phyloP scores from a whole-genome alignment of 192 early-diverging fungal genomes.

The Mortierella claussenii region DNA sequence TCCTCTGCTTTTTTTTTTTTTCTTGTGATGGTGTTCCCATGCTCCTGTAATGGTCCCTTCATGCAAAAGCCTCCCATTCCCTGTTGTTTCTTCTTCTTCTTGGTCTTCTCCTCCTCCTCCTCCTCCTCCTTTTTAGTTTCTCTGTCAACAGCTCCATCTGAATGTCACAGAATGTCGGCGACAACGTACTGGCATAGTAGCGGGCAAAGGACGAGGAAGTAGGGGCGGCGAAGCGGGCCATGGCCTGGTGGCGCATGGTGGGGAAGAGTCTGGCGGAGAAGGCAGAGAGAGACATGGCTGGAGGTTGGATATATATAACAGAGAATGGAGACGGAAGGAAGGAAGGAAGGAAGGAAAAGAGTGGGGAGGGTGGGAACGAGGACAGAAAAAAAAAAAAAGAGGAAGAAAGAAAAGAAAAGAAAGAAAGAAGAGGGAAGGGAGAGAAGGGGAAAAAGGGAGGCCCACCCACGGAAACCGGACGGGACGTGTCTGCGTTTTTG shows the following conservation, averaged over 20 bases:
- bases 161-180: no score
- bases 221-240: slow-evolving; percentile 43
- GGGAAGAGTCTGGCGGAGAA: slow-evolving; percentile 41
- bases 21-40: no score
- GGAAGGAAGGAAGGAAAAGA: not conserved
- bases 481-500: slow-evolving; percentile 5
- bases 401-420: slow-evolving; percentile 1
- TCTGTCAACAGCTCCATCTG: no score
- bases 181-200: slow-evolving; percentile 60
- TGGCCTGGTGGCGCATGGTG: slow-evolving; percentile 40
- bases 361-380: not conserved
- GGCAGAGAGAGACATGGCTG: slow-evolving; percentile 31
- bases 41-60: no score
- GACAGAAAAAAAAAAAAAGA: slow-evolving; percentile 1
- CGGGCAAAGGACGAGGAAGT: slow-evolving; percentile 54
- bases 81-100: not conserved
- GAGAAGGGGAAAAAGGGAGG: not conserved
- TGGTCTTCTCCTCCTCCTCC: not conserved
- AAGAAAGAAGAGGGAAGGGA: not conserved
- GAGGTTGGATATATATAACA: not conserved
- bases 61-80: no score
- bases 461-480: slow-evolving; percentile 4
- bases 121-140: not conserved
- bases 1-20: no score
- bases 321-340: not conserved